phyloP scores from a whole-genome alignment of 306 rosid species.

The Glycyrrhiza uralensis region DNA sequence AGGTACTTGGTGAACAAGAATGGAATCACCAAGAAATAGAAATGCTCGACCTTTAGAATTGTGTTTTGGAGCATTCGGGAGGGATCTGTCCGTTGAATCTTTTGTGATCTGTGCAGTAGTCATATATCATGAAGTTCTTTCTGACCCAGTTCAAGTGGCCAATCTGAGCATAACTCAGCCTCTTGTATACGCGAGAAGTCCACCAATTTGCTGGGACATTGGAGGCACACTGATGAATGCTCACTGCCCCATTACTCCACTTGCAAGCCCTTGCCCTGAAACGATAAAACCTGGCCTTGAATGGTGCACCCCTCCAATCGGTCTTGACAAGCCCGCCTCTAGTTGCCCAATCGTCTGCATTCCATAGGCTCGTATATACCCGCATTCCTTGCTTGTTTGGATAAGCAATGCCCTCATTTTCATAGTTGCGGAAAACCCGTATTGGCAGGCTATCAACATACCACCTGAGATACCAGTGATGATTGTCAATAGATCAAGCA shows the following conservation, averaged over 20 bases:
- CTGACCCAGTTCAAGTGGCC: slow-evolving; percentile 50
- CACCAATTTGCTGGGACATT: slow-evolving; percentile 63
- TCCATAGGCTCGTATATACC: slow-evolving; percentile 70
- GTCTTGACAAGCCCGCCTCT: slow-evolving; percentile 68
- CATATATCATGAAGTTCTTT: slow-evolving; percentile 53
- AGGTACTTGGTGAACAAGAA: slow-evolving; percentile 2
- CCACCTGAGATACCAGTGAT: slow-evolving; percentile 55
- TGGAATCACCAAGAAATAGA: too few relatives aligned
- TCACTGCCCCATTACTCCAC: slow-evolving; percentile 49
- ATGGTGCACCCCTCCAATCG: slow-evolving; percentile 58
- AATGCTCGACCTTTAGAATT: too few relatives aligned
- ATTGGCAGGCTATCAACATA: slow-evolving; percentile 61
- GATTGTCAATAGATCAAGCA: background rate
- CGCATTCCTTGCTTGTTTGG: slow-evolving; percentile 77
- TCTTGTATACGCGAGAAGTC: slow-evolving; percentile 45
- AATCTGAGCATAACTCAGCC: slow-evolving; percentile 29
- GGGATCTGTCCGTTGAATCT: slow-evolving; percentile 56
- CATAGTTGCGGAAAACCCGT: slow-evolving; percentile 60
- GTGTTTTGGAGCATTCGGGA: slow-evolving; percentile 48
- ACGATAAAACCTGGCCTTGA: slow-evolving; percentile 39
- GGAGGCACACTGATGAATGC: slow-evolving; percentile 50
- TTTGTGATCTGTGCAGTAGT: slow-evolving; percentile 62
- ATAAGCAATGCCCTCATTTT: slow-evolving; percentile 51
- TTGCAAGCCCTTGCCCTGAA: slow-evolving; percentile 76
- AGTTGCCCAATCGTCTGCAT: slow-evolving; percentile 81